Evolutionary conservation across 768 basidiomycete species (phyloP), one percentile per base, ranked within the genome.

Genomic region (Collybia sordida): DNA sequence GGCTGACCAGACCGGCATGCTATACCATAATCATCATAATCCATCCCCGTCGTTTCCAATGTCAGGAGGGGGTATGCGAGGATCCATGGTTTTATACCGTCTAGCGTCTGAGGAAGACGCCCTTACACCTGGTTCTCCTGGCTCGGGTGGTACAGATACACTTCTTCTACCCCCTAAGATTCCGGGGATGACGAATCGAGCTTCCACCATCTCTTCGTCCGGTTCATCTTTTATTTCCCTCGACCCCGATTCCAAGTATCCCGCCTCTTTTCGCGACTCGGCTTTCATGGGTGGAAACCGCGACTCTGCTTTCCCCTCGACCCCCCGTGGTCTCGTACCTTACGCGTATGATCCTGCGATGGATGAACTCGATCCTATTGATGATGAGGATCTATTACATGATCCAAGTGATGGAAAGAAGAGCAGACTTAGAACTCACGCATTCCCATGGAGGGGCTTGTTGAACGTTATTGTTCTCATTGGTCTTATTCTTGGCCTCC

Each of bases 381-480:
- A 89, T 61, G 85, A 86, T 14, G 92, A 93, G 59, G 93, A 94
- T 60, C 63, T 79, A 18, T 64, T 94, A 28, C 89, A 94, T 60
- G 83, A 88, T 51, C 83, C 77, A 3, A 71, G 72, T 11, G 62
- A 64, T 9, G 61, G 65, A n/a, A 64, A 61, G 17, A 60, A 73
- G 23, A 65, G 57, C 14, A 46, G 61, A 6, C 51, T 61, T 34
- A 61, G 61, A 14, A 64, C 57, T 36, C 54, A 61, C 11, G 27
- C 27, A 18, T 75, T 78, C 58, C 73, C 75, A 6, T 78, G 72
- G 74, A 61, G 74, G 27, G 70, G 72, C 3, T 39, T 90, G 3
- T 53, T 80, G 52, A 97, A 97, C 69, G 64, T 96, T 44, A 69
- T 79, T 23, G 79, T 90, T 43, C 73, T 98, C 21, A 0, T 86